Conservation (phyloP, 2,329 filamentous ascomycete genomes). For the Apiospora arundinis region DNA sequence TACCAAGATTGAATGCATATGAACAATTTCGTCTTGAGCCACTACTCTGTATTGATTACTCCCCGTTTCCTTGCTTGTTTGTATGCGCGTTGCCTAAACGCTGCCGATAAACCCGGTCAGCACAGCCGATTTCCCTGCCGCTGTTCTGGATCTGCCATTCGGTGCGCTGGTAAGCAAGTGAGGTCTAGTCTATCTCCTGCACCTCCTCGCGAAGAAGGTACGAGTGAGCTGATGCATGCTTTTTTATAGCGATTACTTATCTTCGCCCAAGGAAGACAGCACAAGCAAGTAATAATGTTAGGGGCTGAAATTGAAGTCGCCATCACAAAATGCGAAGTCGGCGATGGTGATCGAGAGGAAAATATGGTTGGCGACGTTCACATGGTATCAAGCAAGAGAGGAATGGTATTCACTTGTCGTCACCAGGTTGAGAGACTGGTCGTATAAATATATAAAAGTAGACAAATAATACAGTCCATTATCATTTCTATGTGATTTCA, state of each 20-base stretch:
- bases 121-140: background rate
- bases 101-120: background rate
- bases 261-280: background rate
- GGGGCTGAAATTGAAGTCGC: background rate
- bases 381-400: too few species aligned
- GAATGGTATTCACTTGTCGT: background rate
- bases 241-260: background rate
- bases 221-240: background rate
- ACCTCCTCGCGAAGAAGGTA: background rate
- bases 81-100: background rate
- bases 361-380: too few species aligned
- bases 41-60: background rate
- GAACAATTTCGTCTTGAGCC: background rate
- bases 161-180: background rate
- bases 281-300: background rate
- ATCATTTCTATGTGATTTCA: slow-evolving; percentile 17
- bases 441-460: background rate
- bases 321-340: background rate
- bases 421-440: background rate
- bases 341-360: too few species aligned
- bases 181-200: background rate
- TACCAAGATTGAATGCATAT: background rate
- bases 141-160: background rate
- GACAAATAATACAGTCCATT: background rate
- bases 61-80: background rate